Conservation (phyloP, 2,329 filamentous ascomycete genomes). For the Fonsecaea nubica region DNA sequence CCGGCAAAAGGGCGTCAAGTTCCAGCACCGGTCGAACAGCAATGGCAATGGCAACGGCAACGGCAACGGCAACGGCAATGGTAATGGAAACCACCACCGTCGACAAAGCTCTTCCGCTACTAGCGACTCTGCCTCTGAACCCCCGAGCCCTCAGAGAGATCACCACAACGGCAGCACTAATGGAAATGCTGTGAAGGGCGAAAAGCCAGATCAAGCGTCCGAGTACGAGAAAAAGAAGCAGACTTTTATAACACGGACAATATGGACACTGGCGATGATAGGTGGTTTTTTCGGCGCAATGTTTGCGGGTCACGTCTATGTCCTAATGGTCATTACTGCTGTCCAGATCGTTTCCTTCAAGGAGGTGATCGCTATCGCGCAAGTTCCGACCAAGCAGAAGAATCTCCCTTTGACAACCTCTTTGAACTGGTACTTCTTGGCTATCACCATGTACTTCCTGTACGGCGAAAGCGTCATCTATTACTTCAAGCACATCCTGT, state of each 20-base stretch:
- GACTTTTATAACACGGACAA: conserved; percentile 93
- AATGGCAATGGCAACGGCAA: conserved; percentile 55
- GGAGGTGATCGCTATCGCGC: conserved; percentile 97
- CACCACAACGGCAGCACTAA: conserved; percentile 43
- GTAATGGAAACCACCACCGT: conserved; percentile 52
- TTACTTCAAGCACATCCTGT: conserved; percentile 98
- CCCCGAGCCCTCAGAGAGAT: conserved; percentile 56
- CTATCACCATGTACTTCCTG: conserved; percentile 98
- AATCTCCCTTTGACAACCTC: conserved; percentile 93
- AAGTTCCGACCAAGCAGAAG: conserved; percentile 87
- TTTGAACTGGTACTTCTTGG: conserved; percentile 98
- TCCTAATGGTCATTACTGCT: conserved; percentile 89
- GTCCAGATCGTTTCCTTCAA: conserved; percentile 98
- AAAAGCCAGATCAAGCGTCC: conserved; percentile 55
- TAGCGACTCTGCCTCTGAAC: conserved; percentile 59
- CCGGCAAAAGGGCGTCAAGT: conserved; percentile 65
- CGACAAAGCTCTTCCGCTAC: conserved; percentile 62
- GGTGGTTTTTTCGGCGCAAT: conserved; percentile 87
- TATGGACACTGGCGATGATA: conserved; percentile 99
- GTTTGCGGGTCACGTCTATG: conserved; percentile 96
- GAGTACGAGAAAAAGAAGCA: conserved; percentile 99
- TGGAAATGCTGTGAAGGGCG: conserved; percentile 33
- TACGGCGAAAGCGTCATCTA: conserved; percentile 99
- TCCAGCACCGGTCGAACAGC: conserved; percentile 56
- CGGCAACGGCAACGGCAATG: conserved; percentile 59